Evolutionary conservation across 768 basidiomycete species (phyloP).

Genomic region (Naganishia vaughanmartiniae): DNA sequence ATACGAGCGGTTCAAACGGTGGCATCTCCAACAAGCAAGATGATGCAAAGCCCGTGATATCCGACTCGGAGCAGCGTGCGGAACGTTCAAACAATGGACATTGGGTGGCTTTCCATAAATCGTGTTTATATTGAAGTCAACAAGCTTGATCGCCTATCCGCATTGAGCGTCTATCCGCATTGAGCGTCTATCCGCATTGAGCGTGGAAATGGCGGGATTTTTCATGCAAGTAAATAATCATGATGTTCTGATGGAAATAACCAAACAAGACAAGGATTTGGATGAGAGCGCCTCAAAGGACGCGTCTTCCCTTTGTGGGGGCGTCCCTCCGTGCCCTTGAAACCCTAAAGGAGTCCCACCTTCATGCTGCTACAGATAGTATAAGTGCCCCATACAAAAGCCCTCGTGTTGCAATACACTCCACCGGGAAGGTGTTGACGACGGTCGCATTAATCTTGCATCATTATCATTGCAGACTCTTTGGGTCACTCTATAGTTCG

Average conservation of each 20-base stretch:
- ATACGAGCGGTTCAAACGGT: background rate
- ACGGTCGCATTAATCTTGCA: background rate
- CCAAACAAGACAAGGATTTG: background rate
- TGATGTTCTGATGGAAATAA: background rate
- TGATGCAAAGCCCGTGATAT: background rate
- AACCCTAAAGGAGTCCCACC: background rate
- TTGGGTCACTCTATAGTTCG: background rate
- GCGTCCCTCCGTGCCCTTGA: background rate
- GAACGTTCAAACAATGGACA: background rate
- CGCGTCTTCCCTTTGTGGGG: background rate
- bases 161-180: too few relatives aligned
- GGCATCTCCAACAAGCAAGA: background rate
- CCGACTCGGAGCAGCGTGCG: background rate
- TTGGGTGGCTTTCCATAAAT: constrained; percentile 19
- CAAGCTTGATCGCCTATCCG: background rate
- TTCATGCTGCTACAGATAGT: background rate
- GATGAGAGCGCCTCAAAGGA: background rate
- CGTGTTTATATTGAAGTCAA: background rate
- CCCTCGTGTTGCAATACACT: background rate
- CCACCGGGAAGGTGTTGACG: background rate
- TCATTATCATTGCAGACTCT: background rate
- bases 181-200: background rate
- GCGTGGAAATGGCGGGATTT: background rate
- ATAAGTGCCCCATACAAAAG: background rate
- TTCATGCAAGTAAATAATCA: background rate